Conservation (phyloP, 257 asterid species). For the Leonotis leonurus region DNA sequence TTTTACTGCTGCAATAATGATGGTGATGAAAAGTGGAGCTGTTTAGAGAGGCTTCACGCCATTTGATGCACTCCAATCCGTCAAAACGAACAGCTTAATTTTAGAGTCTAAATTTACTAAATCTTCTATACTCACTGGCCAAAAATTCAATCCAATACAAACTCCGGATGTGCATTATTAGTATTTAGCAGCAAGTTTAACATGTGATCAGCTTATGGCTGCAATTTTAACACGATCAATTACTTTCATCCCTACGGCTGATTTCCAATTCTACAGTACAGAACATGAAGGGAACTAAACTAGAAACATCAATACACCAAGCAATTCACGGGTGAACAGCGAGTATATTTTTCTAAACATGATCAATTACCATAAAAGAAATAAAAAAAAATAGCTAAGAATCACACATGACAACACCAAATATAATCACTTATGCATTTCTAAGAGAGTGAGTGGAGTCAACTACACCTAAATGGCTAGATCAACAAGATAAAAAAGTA, state of each 20-base stretch:
- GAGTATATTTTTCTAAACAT: background rate
- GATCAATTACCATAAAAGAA: background rate
- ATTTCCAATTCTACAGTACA: background rate
- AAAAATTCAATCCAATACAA: background rate
- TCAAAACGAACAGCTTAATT: background rate
- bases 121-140: background rate
- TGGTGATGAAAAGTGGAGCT: background rate
- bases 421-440: background rate
- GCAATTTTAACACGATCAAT: background rate
- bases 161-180: background rate
- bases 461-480: background rate
- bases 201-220: background rate
- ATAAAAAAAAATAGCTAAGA: background rate
- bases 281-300: background rate
- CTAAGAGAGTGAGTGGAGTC: conserved; percentile 1
- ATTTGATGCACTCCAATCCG: background rate
- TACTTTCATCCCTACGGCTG: background rate
- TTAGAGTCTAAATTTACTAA: background rate
- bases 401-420: background rate
- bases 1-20: background rate
- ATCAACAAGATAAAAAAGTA: background rate
- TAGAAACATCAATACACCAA: background rate
- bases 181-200: background rate
- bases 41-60: background rate
- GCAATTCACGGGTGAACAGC: background rate